Percentiles rank a stretch among this genome's conserved stretches.
These are phyloP conservation scores for Russula brevipes DNA, from an alignment of 768 basidiomycete species.

Conservation along the genomic window DNA sequence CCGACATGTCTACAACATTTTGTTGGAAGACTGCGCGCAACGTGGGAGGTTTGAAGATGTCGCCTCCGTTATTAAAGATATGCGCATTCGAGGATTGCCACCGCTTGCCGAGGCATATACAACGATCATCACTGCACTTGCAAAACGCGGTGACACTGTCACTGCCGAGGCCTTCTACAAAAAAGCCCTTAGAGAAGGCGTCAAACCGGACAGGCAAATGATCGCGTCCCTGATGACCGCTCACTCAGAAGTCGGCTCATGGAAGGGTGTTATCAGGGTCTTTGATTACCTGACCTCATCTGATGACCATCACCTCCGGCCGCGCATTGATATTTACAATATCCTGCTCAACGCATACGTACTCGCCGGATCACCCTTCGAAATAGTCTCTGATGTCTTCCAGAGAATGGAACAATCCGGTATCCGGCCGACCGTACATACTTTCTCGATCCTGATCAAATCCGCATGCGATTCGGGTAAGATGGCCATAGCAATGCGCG, in stretches of 20 bases:
- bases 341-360: slow-evolving; percentile 81
- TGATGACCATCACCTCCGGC: slow-evolving; percentile 34
- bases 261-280: slow-evolving; percentile 64
- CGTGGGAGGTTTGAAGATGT: slow-evolving; percentile 53
- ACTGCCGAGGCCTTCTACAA: slow-evolving; percentile 65
- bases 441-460: slow-evolving; percentile 73
- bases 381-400: slow-evolving; percentile 57
- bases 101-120: slow-evolving; percentile 58
- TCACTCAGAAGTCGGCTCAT: slow-evolving; percentile 74
- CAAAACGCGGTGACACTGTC: slow-evolving; percentile 52
- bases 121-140: slow-evolving; percentile 60
- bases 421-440: slow-evolving; percentile 53
- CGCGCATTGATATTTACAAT: slow-evolving; percentile 64
- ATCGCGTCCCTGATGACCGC: slow-evolving; percentile 73
- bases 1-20: slow-evolving; percentile 50
- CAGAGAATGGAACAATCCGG: slow-evolving; percentile 45
- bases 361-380: slow-evolving; percentile 71
- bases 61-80: slow-evolving; percentile 48
- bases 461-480: slow-evolving; percentile 70
- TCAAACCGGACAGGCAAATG: slow-evolving; percentile 62
- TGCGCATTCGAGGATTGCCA: slow-evolving; percentile 47
- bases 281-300: slow-evolving; percentile 56
- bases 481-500: slow-evolving; percentile 57
- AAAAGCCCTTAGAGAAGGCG: slow-evolving; percentile 54
- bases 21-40: slow-evolving; percentile 53